Conservation (phyloP, 352 stramenopile species). For the Pythium chondricola region DNA sequence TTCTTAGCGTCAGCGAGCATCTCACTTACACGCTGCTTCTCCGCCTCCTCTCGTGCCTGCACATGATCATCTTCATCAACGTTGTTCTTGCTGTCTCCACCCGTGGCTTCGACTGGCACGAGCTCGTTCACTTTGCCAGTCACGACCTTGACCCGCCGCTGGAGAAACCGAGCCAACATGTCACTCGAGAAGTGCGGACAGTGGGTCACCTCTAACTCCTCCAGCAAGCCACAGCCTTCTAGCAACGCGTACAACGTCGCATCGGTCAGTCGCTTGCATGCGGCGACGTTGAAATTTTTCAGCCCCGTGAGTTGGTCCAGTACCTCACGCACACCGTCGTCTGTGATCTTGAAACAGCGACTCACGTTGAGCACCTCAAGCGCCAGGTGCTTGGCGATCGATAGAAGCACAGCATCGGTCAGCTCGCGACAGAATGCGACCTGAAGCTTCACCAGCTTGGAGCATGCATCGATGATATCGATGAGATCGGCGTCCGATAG, state of each 20-base stretch:
- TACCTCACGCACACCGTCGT: conserved; percentile 78
- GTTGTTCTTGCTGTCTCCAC: background rate
- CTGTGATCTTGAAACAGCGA: conserved; percentile 74
- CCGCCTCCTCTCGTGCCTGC: background rate
- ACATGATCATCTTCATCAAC: conserved; percentile 2
- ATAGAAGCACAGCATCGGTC: conserved; percentile 58
- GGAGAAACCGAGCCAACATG: conserved; percentile 49
- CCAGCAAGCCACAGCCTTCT: conserved; percentile 46
- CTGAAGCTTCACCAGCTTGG: conserved; percentile 60
- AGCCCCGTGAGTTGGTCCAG: conserved; percentile 66
- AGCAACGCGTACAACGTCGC: conserved; percentile 42
- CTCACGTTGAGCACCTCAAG: conserved; percentile 68
- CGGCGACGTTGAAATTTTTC: conserved; percentile 55
- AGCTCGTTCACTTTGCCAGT: conserved; percentile 37
- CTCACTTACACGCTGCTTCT: background rate
- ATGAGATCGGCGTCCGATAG: conserved; percentile 63
- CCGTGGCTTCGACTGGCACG: background rate
- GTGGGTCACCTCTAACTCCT: conserved; percentile 76
- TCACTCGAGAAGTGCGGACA: conserved; percentile 56
- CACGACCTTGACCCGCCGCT: conserved; percentile 44
- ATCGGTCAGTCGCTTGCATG: conserved; percentile 79
- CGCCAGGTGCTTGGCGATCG: conserved; percentile 74
- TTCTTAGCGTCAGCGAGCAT: conserved; percentile 5
- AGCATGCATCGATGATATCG: conserved; percentile 64
- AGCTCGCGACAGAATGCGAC: conserved; percentile 82